Percentiles rank a stretch among this genome's conserved stretches.
These are phyloP conservation scores for Plenodomus tracheiphilus DNA, from an alignment of 2,329 filamentous ascomycete genomes.

Conservation along the genomic window DNA sequence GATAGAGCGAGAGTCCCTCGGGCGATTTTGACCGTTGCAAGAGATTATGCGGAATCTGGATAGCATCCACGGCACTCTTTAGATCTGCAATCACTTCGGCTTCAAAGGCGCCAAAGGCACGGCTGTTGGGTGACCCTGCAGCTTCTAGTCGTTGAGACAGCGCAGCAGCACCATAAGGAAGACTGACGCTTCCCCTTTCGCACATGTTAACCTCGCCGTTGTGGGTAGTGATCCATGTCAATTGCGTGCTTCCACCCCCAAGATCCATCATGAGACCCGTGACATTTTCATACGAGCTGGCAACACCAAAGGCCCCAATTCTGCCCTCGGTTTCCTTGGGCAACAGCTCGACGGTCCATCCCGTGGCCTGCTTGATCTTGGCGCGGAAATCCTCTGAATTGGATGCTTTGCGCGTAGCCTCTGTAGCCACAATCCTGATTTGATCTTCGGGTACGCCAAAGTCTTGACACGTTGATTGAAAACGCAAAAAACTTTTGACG, in stretches of 20 bases:
- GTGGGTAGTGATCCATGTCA: slow-evolving; percentile 65
- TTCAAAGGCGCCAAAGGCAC: slow-evolving; percentile 53
- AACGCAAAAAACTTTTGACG: slow-evolving; percentile 67
- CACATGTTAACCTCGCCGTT: slow-evolving; percentile 49
- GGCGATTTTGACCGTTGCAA: slow-evolving; percentile 34
- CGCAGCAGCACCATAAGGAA: slow-evolving; percentile 72
- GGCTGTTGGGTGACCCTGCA: slow-evolving; percentile 41
- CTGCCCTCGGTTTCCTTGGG: slow-evolving; percentile 80
- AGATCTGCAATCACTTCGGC: slow-evolving; percentile 63
- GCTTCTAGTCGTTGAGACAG: slow-evolving; percentile 57
- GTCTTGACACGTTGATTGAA: slow-evolving; percentile 70
- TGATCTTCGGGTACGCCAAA: slow-evolving; percentile 68
- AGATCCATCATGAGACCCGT: slow-evolving; percentile 84
- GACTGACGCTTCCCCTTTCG: slow-evolving; percentile 60
- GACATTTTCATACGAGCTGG: slow-evolving; percentile 71
- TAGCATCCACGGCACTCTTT: slow-evolving; percentile 59
- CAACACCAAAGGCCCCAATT: slow-evolving; percentile 80
- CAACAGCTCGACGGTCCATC: slow-evolving; percentile 71
- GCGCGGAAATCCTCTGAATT: slow-evolving; percentile 72
- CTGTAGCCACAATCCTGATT: slow-evolving; percentile 79
- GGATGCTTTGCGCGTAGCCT: slow-evolving; percentile 79
- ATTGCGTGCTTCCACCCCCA: slow-evolving; percentile 73
- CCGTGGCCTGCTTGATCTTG: slow-evolving; percentile 65
- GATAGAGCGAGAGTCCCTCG: slow-evolving; percentile 65
- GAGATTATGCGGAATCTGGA: slow-evolving; percentile 61